Percentiles rank a stretch among this genome's conserved stretches.
Evolutionary conservation across 164 flowering plant genomes (phyloP).

Genomic region (Houttuynia cordata): DNA sequence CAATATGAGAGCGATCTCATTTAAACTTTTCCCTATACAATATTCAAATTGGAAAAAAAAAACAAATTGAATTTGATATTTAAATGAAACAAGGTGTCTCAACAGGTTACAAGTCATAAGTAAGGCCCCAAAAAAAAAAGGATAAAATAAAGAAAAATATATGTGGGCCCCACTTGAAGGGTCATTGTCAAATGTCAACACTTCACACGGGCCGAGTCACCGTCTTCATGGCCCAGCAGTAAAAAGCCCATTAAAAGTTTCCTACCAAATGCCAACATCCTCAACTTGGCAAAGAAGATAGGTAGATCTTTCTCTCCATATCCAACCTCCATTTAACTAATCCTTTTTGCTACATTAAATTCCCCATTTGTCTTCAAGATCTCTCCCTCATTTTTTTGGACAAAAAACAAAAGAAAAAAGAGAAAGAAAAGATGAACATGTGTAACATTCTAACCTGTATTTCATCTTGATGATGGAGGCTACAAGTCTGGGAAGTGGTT

Average conservation of each 20-base stretch:
- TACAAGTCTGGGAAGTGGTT: conserved; percentile 27
- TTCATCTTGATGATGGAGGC: neutral
- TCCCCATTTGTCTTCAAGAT: no score
- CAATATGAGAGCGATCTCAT: no score
- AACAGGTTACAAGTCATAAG: neutral
- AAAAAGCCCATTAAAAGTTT: conserved; percentile 1
- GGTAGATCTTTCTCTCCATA: no score
- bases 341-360: no score
- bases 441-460: neutral
- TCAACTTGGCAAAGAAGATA: neutral
- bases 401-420: no score
- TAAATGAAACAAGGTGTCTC: neutral
- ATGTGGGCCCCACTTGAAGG: neutral
- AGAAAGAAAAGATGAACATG: no score
- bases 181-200: neutral
- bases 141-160: neutral
- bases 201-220: neutral
- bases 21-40: no score
- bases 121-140: neutral
- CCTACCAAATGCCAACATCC: neutral
- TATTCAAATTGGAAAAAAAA: no score
- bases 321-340: no score
- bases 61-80: neutral
- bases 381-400: neutral
- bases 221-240: neutral